Percentiles rank a stretch among this genome's conserved stretches.
phyloP scores from a whole-genome alignment of 2,329 filamentous ascomycete genomes.

The Microsporum ferrugineum region DNA sequence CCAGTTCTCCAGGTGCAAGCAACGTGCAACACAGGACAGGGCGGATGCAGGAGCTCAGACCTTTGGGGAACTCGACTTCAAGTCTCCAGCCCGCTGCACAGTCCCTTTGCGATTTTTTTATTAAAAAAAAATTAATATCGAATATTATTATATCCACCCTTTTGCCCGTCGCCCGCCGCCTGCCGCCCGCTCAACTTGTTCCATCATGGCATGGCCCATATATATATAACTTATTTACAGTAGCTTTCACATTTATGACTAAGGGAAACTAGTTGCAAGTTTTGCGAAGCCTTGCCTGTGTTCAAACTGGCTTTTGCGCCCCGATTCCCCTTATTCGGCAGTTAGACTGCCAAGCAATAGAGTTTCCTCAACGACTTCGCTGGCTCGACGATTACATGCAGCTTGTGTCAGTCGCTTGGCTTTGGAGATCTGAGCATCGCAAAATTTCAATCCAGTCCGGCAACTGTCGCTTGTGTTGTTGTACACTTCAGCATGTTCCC shows the following conservation, averaged over 20 bases:
- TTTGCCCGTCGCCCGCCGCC: not conserved
- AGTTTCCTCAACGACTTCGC: conserved; percentile 1
- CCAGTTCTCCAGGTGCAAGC: not conserved
- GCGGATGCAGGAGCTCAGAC: conserved; percentile 1
- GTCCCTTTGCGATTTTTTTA: not conserved
- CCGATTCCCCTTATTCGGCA: not conserved
- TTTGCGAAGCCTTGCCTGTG: not conserved
- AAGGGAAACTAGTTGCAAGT: not conserved
- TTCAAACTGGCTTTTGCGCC: not conserved
- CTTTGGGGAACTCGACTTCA: not conserved
- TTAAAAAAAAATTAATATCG: not conserved
- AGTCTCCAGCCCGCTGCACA: not conserved
- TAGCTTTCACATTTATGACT: not conserved
- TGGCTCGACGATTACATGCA: not conserved
- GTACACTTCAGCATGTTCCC: not conserved
- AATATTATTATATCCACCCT: not conserved
- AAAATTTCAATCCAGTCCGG: conserved; percentile 2
- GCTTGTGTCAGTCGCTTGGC: conserved; percentile 1
- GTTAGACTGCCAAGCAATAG: not conserved
- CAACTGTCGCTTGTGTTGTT: not conserved
- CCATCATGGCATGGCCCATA: not conserved
- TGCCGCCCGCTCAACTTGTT: not conserved
- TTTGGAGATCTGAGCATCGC: conserved; percentile 5
- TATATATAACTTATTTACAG: not conserved
- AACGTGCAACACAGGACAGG: not conserved